phyloP scores from a whole-genome alignment of 2,329 filamentous ascomycete genomes.

The Stachybotrys chlorohalonatus region DNA sequence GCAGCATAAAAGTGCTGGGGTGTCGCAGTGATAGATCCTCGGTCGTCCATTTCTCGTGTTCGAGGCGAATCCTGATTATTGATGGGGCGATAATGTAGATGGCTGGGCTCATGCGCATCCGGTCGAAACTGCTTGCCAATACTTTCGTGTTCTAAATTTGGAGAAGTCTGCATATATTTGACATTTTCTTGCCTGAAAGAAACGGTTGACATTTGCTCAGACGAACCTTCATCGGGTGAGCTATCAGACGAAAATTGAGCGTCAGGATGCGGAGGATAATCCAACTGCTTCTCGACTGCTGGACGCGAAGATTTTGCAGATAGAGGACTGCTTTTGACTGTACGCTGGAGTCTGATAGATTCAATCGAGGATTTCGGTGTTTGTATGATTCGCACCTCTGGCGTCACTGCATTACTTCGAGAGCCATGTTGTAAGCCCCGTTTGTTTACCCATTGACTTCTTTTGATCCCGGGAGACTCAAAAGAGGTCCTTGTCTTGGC shows the following conservation, averaged over 20 bases:
- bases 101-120: too few species aligned
- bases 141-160: background rate
- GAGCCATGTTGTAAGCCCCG: background rate
- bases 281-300: background rate
- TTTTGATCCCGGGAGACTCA: background rate
- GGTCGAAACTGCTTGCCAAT: background rate
- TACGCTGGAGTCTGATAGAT: background rate
- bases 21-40: conserved; percentile 8
- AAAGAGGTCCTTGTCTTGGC: background rate
- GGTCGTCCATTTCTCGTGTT: background rate
- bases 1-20: conserved; percentile 15
- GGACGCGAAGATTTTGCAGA: background rate
- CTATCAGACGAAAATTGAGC: background rate
- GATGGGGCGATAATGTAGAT: background rate
- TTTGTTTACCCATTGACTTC: background rate
- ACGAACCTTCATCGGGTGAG: background rate
- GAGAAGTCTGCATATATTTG: background rate
- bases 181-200: background rate
- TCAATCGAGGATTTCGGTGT: background rate
- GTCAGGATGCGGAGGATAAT: background rate
- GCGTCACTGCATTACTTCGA: background rate
- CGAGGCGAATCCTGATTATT: background rate
- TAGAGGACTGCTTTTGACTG: background rate
- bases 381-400: background rate
- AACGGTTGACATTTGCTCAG: background rate